Evolutionary conservation across 148 eudicot genomes (phyloP).

Genomic region (Selenicereus undatus): DNA sequence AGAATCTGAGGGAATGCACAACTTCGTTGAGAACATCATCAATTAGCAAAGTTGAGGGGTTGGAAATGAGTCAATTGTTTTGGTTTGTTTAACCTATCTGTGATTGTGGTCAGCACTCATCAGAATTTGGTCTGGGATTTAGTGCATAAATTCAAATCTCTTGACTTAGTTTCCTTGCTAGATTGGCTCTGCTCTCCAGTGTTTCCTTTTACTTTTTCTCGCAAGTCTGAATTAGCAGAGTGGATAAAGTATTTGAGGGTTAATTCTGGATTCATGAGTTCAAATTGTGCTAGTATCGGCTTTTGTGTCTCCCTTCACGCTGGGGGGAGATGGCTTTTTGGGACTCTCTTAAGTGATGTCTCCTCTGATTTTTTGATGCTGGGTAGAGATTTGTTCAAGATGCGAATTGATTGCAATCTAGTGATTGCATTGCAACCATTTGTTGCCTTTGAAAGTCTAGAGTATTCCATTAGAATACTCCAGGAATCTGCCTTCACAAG

Average conservation of each 20-base stretch:
- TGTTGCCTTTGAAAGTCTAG: constrained; percentile 6
- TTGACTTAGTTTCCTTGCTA: constrained; percentile 7
- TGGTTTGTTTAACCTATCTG: neutral
- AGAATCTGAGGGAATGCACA: constrained; percentile 7
- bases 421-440: constrained; percentile 13
- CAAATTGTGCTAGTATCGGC: neutral
- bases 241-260: neutral
- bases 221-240: neutral
- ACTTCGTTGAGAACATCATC: neutral
- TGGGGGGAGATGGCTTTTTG: neutral
- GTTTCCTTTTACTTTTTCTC: neutral
- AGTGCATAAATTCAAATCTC: constrained; percentile 5
- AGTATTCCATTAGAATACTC: constrained; percentile 18
- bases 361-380: constrained; percentile 5
- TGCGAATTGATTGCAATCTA: constrained; percentile 6
- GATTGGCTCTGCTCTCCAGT: neutral
- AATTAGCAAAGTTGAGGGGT: constrained; percentile 2
- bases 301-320: neutral
- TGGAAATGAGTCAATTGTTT: neutral
- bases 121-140: constrained; percentile 7
- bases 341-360: constrained; percentile 16
- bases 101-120: neutral
- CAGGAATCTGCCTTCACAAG: constrained; percentile 17
- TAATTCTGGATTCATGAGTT: neutral
- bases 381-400: constrained; percentile 13